Evolutionary conservation across 345 rosid genomes (phyloP).

Genomic region (Raphanus raphanistrum): DNA sequence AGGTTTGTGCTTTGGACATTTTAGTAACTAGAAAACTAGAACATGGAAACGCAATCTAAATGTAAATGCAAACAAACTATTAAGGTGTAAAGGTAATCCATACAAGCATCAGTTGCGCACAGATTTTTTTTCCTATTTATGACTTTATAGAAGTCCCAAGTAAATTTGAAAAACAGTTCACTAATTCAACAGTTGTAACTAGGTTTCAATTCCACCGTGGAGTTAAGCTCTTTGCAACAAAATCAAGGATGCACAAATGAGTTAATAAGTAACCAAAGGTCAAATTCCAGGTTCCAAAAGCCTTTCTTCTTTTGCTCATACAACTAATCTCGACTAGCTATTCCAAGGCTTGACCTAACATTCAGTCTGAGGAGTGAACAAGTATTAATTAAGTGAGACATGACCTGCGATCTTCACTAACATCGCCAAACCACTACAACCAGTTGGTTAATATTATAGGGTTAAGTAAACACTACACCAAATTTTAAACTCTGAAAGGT

Average conservation of each 20-base stretch:
- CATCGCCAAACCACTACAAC: conserved; percentile 1
- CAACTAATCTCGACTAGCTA: conserved; percentile 2
- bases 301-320: background rate
- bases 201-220: background rate
- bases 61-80: background rate
- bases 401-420: background rate
- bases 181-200: background rate
- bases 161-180: background rate
- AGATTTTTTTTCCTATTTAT: background rate
- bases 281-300: background rate
- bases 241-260: conserved; percentile 10
- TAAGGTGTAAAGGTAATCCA: background rate
- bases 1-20: background rate
- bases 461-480: background rate
- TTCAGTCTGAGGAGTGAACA: conserved; percentile 7
- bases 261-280: background rate
- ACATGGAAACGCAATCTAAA: conserved; percentile 2
- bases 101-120: background rate
- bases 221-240: conserved; percentile 12
- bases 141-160: background rate
- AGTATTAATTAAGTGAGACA: conserved; percentile 3
- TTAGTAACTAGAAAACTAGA: background rate
- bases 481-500: background rate
- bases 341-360: background rate
- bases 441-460: conserved; percentile 4